phyloP scores from a whole-genome alignment of 2,329 filamentous ascomycete species.

The Arthrobotrys iridis region DNA sequence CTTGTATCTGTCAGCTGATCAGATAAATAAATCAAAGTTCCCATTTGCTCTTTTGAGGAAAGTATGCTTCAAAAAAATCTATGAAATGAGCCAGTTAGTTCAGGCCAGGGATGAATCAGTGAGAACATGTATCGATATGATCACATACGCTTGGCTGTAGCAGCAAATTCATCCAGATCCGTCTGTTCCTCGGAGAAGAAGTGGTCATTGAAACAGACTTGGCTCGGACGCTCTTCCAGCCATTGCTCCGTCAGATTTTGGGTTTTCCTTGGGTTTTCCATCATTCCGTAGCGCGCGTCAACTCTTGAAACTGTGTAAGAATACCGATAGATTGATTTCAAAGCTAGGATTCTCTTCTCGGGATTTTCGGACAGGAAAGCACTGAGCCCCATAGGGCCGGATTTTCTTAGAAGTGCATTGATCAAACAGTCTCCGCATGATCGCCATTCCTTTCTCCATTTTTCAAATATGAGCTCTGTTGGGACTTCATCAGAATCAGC shows the following conservation, averaged over 20 bases:
- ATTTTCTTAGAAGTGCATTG: constrained; percentile 30
- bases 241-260: constrained; percentile 6
- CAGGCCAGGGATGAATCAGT: neutral
- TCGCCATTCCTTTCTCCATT: constrained; percentile 24
- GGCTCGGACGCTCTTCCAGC: constrained; percentile 23
- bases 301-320: constrained; percentile 36
- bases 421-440: constrained; percentile 47
- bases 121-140: neutral
- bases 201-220: constrained; percentile 48
- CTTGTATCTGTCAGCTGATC: too few relatives aligned
- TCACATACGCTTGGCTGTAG: constrained; percentile 25
- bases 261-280: constrained; percentile 20
- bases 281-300: constrained; percentile 47
- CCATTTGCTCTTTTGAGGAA: constrained; percentile 25
- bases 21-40: too few relatives aligned
- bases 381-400: constrained; percentile 17
- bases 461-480: constrained; percentile 29
- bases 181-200: constrained; percentile 28
- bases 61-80: constrained; percentile 27
- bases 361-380: constrained; percentile 20
- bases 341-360: constrained; percentile 9
- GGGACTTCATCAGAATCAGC: neutral
- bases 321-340: constrained; percentile 25
- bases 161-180: constrained; percentile 17
- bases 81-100: neutral